Conservation (phyloP, 345 rosid genomes). For the Schrenkiella parvula region DNA sequence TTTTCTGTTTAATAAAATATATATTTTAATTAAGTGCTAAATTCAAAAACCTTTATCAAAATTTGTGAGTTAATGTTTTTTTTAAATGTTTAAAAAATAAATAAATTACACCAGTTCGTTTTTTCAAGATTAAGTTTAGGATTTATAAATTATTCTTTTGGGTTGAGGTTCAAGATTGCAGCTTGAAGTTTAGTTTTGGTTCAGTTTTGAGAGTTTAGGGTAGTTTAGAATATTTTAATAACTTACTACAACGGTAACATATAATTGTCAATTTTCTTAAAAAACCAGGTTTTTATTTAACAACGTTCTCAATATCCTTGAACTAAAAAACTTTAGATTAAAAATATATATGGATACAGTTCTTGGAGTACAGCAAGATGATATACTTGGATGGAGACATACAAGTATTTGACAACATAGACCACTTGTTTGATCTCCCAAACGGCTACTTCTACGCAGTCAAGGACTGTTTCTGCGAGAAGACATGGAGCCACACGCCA, state of each 20-base stretch:
- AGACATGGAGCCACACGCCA: conserved; percentile 61
- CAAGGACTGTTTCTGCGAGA: conserved; percentile 76
- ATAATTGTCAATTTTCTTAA: no score
- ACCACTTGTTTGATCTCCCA: conserved; percentile 58
- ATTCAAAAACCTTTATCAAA: neutral
- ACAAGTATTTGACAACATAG: conserved; percentile 69
- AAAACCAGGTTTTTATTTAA: neutral
- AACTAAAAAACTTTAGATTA: neutral
- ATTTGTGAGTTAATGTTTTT: neutral
- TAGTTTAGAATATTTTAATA: neutral
- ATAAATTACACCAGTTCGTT: neutral
- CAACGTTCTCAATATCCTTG: neutral
- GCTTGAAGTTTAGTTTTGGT: neutral
- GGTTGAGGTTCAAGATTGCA: neutral
- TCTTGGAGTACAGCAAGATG: conserved; percentile 67
- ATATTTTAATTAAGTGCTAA: neutral
- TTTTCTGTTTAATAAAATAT: neutral
- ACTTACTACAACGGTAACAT: neutral
- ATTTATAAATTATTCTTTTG: neutral
- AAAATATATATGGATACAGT: conserved; percentile 34
- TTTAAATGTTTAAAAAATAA: no score
- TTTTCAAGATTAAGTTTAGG: neutral
- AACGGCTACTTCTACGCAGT: conserved; percentile 65
- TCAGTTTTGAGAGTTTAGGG: neutral
- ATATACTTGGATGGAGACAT: conserved; percentile 73